Base-by-base conservation (phyloP, 2,329 filamentous ascomycete genomes). In the Sporothrix inflata region DNA sequence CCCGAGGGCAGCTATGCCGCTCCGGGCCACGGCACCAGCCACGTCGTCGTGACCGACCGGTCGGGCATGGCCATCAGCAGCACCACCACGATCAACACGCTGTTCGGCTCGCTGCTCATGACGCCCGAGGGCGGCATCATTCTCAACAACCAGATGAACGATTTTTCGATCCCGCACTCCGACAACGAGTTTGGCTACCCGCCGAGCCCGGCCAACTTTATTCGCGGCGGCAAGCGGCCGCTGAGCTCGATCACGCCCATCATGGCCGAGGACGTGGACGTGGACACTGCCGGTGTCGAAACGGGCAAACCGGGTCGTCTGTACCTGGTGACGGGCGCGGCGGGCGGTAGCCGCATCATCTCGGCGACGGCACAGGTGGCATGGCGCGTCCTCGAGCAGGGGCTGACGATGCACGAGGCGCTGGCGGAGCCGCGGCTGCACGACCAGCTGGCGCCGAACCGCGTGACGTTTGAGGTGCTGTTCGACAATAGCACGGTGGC, bases 31-130 rank as follows among this genome's bases (percentile, higher is more conserved):
- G 92, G 92, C 1, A 95, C 92, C 0, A 91, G 89, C 21, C 92
- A 94, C 76, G 82, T 94, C 9, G 89, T 92, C 0, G 85, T 92
- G 0, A 89, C 91, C 0, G 95, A 98, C 79, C 80, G 81, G 8
- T 85, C 87, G 0, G 94, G 94, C 7, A 85, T 97, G 80, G 90
- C 94, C 1, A 87, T 97, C 47, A 91, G 92, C 1, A 85, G 94
- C 14, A 98, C 94, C 0, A 96, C 94, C 0, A 98, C 95, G 0
- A 85, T 98, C 72, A 98, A 98, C 80, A 85, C 96, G 4, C 85
- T 96, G 3, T 98, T 97, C 77, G 95, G 95, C 61, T 91, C 90
- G 38, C 86, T 89, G 24, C 80, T 97, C 75, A 89, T 97, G 81
- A 91, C 95, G 0, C 93, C 94, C 0, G 87, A 91, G 76, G 94